phyloP scores from a whole-genome alignment of 371 early-diverging fungal genomes.

The Zopfochytrium polystomum region DNA sequence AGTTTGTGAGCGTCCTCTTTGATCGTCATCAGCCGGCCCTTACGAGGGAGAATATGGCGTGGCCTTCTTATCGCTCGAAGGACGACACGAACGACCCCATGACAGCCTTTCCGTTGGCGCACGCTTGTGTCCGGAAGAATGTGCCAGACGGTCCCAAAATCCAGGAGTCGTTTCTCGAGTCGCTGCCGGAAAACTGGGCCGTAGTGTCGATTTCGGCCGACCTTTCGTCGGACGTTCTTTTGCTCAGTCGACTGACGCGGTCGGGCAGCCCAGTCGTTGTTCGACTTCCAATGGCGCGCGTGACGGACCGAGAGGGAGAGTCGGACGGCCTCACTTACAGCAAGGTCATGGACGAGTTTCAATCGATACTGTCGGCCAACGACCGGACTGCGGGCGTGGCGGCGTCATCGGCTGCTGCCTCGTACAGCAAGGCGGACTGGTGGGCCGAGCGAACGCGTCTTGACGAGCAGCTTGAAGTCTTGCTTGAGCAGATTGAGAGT shows the following conservation, averaged over 20 bases:
- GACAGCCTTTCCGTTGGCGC: too few species aligned
- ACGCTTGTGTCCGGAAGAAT: too few species aligned
- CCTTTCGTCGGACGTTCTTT: constrained; percentile 56
- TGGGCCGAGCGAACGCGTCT: constrained; percentile 68
- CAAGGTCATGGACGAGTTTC: constrained; percentile 45
- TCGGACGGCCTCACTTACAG: constrained; percentile 40
- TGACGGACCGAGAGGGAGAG: constrained; percentile 47
- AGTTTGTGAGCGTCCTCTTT: constrained; percentile 8
- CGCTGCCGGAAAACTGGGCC: constrained; percentile 62
- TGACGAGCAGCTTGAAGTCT: constrained; percentile 60
- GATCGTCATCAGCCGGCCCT: background rate
- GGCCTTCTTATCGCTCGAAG: background rate
- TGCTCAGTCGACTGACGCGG: constrained; percentile 58
- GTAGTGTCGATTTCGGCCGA: constrained; percentile 76
- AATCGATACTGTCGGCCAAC: constrained; percentile 58
- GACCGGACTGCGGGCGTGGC: constrained; percentile 43
- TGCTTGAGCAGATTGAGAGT: constrained; percentile 63
- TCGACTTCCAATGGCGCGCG: constrained; percentile 69
- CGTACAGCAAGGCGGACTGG: constrained; percentile 69
- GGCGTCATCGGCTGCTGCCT: constrained; percentile 31
- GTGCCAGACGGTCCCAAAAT: background rate
- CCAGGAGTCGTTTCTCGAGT: background rate
- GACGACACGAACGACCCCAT: background rate
- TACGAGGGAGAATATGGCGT: constrained; percentile 8
- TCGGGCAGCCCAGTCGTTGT: constrained; percentile 56